Evolutionary conservation across 2,329 filamentous ascomycete species (phyloP).

Genomic region (Fusarium subglutinans): DNA sequence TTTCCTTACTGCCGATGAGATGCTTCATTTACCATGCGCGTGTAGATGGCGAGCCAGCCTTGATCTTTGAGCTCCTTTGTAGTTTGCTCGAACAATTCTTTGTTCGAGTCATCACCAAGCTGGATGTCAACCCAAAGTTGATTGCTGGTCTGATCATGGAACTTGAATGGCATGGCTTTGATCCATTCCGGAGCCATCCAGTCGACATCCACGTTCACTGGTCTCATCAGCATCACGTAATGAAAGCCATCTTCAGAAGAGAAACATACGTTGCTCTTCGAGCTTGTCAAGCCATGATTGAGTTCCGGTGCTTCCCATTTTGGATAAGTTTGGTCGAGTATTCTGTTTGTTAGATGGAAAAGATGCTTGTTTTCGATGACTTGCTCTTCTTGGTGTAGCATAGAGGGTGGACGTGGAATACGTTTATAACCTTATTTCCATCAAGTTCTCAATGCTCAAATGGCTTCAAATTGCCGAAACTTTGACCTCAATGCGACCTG

Average conservation of each 20-base stretch:
- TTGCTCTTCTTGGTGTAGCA: neutral
- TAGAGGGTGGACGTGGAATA: neutral
- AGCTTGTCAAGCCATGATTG: constrained; percentile 56
- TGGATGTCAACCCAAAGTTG: constrained; percentile 59
- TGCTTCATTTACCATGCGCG: constrained; percentile 49
- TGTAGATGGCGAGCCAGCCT: constrained; percentile 60
- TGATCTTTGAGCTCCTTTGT: constrained; percentile 55
- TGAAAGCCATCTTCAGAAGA: rapidly evolving
- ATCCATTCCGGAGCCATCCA: constrained; percentile 62
- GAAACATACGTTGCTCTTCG: constrained; percentile 50
- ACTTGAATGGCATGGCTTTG: constrained; percentile 54
- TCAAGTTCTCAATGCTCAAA: too few species aligned
- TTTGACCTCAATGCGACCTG: neutral
- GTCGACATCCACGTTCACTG: constrained; percentile 62
- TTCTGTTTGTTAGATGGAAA: neutral
- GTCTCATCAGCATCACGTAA: neutral
- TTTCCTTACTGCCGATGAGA: rapidly evolving
- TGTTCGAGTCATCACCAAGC: constrained; percentile 55
- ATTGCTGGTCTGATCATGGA: constrained; percentile 61
- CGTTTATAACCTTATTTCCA: neutral
- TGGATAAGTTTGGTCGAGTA: neutral
- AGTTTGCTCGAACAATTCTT: constrained; percentile 52
- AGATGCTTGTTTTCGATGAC: neutral
- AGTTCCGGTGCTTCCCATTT: constrained; percentile 46
- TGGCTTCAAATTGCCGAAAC: neutral